Evolutionary conservation across 2,329 filamentous ascomycete species (phyloP), one percentile per base, ranked within the genome.

Genomic region (Polychaeton citri): DNA sequence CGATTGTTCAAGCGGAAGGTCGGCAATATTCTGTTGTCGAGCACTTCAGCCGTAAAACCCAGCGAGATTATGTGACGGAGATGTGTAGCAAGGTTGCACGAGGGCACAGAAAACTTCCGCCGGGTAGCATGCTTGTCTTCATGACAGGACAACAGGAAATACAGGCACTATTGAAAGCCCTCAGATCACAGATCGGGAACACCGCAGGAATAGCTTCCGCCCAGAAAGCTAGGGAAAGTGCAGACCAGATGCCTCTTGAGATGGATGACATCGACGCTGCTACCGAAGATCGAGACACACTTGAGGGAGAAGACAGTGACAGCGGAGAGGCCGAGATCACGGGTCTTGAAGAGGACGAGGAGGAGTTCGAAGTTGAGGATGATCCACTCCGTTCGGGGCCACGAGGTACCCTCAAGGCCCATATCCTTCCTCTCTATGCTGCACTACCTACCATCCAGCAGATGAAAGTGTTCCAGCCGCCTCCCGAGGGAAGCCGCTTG

Each of bases 91-190:
- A 96, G 58, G 78, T 98, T 28, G 79, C 76, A 45, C 76, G 78
- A 53, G 90, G 87, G 1, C 90, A 98, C 58, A 76, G 75, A 42
- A 94, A 95, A 55, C 69, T 98, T 6, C 90, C 90, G 2, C 77
- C 81, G 0, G 90, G 90, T 7, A 85, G 82, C 6, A 90, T 98
- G 54, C 71, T 98, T 16, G 85, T 96, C 1, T 98, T 98, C 51
- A 62, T 98, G 36, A 98, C 90, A 0, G 87, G 90, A 0, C 84
- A 94, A 47, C 84, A 85, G 44, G 92, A 98, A 55, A 98, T 98
- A 40, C 68, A 74, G 30, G 73, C 81, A 33, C 68, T 98, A n/a
- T 80, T 79, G 44, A 90, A 86, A 56, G 74, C 72, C 24, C 62
- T 98, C 18, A 85, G 80, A 51, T 68, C 80, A 34, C 68, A 74